phyloP scores from a whole-genome alignment of 2,329 filamentous ascomycete species.

The Ophiobolus disseminans region DNA sequence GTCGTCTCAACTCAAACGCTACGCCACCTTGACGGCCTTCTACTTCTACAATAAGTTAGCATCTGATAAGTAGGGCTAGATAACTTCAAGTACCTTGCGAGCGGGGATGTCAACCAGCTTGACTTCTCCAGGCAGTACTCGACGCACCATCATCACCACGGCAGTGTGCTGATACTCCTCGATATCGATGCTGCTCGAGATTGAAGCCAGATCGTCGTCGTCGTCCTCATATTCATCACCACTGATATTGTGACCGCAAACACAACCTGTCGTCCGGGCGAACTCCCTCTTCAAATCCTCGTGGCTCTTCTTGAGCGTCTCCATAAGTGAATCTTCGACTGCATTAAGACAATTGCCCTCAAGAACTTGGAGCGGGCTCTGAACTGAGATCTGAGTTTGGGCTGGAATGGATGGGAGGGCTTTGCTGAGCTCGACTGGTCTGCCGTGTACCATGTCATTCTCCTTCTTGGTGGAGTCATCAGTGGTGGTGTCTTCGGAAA shows the following conservation, averaged over 20 bases:
- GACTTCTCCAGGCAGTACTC: constrained; percentile 23
- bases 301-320: constrained; percentile 21
- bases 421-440: background rate
- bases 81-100: constrained; percentile 14
- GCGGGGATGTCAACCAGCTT: constrained; percentile 31
- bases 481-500: constrained; percentile 30
- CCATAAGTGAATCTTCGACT: no score
- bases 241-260: no score
- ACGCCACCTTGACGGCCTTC: background rate
- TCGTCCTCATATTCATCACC: constrained; percentile 11
- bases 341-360: no score
- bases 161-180: constrained; percentile 29
- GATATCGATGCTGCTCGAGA: constrained; percentile 25
- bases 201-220: constrained; percentile 15
- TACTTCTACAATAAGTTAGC: background rate
- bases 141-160: constrained; percentile 14
- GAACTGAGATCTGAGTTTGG: no score
- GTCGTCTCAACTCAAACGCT: no score
- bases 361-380: no score
- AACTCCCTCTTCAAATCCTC: constrained; percentile 17
- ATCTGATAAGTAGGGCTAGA: background rate
- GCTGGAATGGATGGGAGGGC: no score
- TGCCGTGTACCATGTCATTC: background rate
- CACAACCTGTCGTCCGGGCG: no score
- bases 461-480: background rate